Evolutionary conservation across 495 filamentous ascomycete species (phyloP), one percentile per base, ranked within the genome.

Genomic region (Patellaria atrata): DNA sequence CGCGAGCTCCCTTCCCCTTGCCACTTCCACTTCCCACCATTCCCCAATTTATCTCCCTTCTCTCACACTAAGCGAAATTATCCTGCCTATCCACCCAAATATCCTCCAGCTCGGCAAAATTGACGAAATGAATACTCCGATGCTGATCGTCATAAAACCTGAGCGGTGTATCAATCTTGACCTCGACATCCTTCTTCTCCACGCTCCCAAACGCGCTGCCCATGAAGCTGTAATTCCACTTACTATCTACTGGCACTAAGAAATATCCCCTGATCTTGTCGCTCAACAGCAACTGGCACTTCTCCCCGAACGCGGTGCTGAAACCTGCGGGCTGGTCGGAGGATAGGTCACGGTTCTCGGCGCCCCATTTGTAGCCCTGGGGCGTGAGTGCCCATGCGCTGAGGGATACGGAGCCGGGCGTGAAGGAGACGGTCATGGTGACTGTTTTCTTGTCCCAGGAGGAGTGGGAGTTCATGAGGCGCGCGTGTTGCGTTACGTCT

Each of bases 161-260:
- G 37, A 33, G 37, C 15, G 91, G 91, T 15, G 79, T 84, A 63
- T 96, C 91, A 41, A 99, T 74, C 67, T 87, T 89, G 40, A 94
- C 86, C 52, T 82, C 75, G 31, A 89, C 70, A 19, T 75, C 65
- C 58, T 80, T 84, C 73, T 93, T 94, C 65, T 94, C 87, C 33
- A 91, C 65, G 13, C 70, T 73, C 28, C 74, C 73, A 53, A 94
- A 99, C 11, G 71, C 71, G 39, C 77, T 82, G 24, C 89, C 89
- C 75, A 94, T 86, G 64, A 96, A 96, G 55, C 79, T 89, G 57
- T 92, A 99, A 58, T 99, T 99, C 91, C 91, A 99, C 16, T 80
- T 67, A 28, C 77, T 77, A 20, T 75, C 77, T 41, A 96, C 91
- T 10, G 91, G 91, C 11, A 94, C 83, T 40, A 99, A 60, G 71